Evolutionary conservation across 495 filamentous ascomycete species (phyloP).

Genomic region (Aspergillus funiculosus): DNA sequence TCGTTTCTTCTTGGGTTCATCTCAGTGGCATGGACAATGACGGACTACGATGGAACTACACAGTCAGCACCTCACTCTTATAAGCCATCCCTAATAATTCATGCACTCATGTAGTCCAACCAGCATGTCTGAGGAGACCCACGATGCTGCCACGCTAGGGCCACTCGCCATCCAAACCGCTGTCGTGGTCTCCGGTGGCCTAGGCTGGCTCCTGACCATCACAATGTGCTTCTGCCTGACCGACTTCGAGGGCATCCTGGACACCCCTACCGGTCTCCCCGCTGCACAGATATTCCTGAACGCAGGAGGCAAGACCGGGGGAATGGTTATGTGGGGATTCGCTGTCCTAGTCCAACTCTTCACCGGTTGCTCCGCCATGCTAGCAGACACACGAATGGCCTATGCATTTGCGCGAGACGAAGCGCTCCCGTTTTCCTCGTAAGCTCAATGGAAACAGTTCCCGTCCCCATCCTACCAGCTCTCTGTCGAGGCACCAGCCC

Average conservation of each 20-base stretch:
- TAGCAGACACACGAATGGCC: slow-evolving; percentile 68
- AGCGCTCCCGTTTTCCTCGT: slow-evolving; percentile 63
- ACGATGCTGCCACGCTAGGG: slow-evolving; percentile 61
- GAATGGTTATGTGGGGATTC: slow-evolving; percentile 63
- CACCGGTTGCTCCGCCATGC: slow-evolving; percentile 64
- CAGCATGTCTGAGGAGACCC: slow-evolving; percentile 69
- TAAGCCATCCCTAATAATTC: not conserved
- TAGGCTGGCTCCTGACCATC: slow-evolving; percentile 62
- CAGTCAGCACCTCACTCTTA: slow-evolving; percentile 41
- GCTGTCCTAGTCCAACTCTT: slow-evolving; percentile 67
- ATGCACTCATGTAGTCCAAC: not conserved
- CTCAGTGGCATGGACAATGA: slow-evolving; percentile 72
- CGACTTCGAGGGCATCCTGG: slow-evolving; percentile 58
- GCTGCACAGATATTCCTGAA: slow-evolving; percentile 69
- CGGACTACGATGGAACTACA: slow-evolving; percentile 69
- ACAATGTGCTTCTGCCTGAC: slow-evolving; percentile 64
- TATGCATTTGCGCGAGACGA: slow-evolving; percentile 66
- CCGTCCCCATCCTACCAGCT: not conserved
- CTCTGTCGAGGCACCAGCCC: not conserved
- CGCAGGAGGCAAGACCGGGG: slow-evolving; percentile 55
- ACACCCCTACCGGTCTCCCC: slow-evolving; percentile 57
- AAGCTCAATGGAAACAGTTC: too few species aligned
- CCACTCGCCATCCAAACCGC: slow-evolving; percentile 60
- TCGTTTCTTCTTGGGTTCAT: slow-evolving; percentile 65
- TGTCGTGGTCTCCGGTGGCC: slow-evolving; percentile 57